Conservation (phyloP, 2,329 filamentous ascomycete species). For the Xylaria hypoxylon region DNA sequence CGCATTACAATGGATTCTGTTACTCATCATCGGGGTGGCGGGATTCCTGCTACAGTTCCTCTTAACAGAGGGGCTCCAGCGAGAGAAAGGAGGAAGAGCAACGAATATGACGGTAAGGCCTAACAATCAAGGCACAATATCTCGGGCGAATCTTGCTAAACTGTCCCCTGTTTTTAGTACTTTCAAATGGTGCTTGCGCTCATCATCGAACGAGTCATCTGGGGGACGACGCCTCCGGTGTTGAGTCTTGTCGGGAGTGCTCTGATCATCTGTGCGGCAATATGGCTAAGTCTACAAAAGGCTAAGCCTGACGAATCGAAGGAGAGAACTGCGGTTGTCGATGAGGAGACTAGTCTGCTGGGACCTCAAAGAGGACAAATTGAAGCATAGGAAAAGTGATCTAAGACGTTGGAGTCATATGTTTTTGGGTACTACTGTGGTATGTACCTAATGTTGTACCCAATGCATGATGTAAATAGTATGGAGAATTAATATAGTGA, state of each 20-base stretch:
- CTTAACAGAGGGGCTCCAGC: slow-evolving; percentile 76
- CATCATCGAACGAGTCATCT: slow-evolving; percentile 56
- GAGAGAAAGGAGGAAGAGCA: slow-evolving; percentile 66
- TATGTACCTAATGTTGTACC: too few relatives aligned
- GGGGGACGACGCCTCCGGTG: slow-evolving; percentile 56
- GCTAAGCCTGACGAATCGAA: slow-evolving; percentile 46
- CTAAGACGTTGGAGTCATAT: not conserved
- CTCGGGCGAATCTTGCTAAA: slow-evolving; percentile 2
- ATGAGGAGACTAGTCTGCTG: slow-evolving; percentile 55
- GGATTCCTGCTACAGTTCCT: slow-evolving; percentile 85
- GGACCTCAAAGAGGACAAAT: slow-evolving; percentile 25
- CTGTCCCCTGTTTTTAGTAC: slow-evolving; percentile 41
- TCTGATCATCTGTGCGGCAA: slow-evolving; percentile 56
- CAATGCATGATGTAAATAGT: too few relatives aligned
- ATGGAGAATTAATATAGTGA: too few relatives aligned
- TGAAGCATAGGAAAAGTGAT: slow-evolving; percentile 18
- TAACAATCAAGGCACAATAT: not conserved
- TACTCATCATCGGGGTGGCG: slow-evolving; percentile 72
- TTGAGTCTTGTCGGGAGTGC: slow-evolving; percentile 55
- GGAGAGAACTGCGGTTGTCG: slow-evolving; percentile 40
- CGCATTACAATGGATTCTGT: slow-evolving; percentile 66
- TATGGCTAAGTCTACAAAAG: slow-evolving; percentile 59
- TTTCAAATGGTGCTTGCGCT: slow-evolving; percentile 52
- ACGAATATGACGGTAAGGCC: slow-evolving; percentile 52
- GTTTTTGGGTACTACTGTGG: not conserved